Evolutionary conservation across 257 asterid genomes (phyloP).

Genomic region (Salvia splendens): DNA sequence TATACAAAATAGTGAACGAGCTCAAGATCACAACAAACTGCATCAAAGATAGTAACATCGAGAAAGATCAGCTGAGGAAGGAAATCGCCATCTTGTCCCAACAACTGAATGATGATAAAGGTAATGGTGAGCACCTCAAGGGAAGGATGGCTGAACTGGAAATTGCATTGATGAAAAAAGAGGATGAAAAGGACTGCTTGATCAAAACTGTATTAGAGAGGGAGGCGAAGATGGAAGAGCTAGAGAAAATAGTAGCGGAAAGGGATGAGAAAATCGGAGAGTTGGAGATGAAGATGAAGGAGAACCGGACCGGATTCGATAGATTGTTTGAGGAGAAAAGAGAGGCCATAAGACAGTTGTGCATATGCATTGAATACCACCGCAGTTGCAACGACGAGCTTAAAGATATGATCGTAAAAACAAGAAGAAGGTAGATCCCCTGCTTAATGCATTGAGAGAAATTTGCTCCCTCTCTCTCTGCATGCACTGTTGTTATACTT

Average conservation of each 20-base stretch:
- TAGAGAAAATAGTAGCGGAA: slow-evolving; percentile 43
- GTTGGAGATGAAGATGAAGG: slow-evolving; percentile 55
- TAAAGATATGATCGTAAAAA: slow-evolving; percentile 51
- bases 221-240: slow-evolving; percentile 50
- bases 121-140: slow-evolving; percentile 33
- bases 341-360: slow-evolving; percentile 80
- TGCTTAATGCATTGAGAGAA: slow-evolving; percentile 20
- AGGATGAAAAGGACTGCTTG: slow-evolving; percentile 49
- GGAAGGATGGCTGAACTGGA: slow-evolving; percentile 48
- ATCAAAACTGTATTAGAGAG: slow-evolving; percentile 34
- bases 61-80: slow-evolving; percentile 50
- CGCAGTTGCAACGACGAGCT: slow-evolving; percentile 65
- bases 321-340: slow-evolving; percentile 73
- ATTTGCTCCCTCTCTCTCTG: slow-evolving; percentile 9
- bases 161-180: slow-evolving; percentile 40
- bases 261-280: slow-evolving; percentile 49
- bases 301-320: slow-evolving; percentile 55
- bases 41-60: slow-evolving; percentile 52
- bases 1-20: slow-evolving; percentile 66
- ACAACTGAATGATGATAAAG: slow-evolving; percentile 49
- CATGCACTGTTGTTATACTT: slow-evolving; percentile 30
- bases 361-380: slow-evolving; percentile 79
- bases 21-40: slow-evolving; percentile 51
- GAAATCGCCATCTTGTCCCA: slow-evolving; percentile 42
- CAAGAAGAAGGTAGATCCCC: slow-evolving; percentile 47